Evolutionary conservation across 2,329 filamentous ascomycete species (phyloP).

Genomic region (Microsporum canis): DNA sequence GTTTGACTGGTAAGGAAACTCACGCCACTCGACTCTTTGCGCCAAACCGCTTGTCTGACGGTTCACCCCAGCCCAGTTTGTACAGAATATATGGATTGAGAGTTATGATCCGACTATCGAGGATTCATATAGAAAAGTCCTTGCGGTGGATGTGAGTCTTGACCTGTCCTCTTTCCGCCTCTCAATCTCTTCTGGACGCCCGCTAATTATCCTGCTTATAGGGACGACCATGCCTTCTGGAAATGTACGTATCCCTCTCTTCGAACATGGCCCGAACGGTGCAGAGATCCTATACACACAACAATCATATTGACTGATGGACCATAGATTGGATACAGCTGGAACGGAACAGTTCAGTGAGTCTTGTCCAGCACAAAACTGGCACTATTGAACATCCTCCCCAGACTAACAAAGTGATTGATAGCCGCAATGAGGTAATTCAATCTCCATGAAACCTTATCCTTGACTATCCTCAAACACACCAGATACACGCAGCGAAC

Average conservation of each 20-base stretch:
- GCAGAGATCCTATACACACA: not conserved
- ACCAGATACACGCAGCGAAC: not conserved
- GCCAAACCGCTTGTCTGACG: not conserved
- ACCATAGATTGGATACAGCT: slow-evolving; percentile 64
- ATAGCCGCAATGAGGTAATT: slow-evolving; percentile 48
- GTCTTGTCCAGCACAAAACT: slow-evolving; percentile 25
- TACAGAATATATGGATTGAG: slow-evolving; percentile 90
- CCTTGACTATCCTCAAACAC: not conserved
- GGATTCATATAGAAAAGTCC: slow-evolving; percentile 78
- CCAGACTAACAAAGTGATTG: slow-evolving; percentile 2
- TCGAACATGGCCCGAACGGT: not conserved
- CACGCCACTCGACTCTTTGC: not conserved
- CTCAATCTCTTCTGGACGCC: not conserved
- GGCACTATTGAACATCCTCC: not conserved
- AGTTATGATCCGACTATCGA: slow-evolving; percentile 82
- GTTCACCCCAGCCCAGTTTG: slow-evolving; percentile 61
- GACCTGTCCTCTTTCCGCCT: slow-evolving; percentile 7
- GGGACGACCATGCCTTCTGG: slow-evolving; percentile 78
- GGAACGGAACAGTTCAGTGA: slow-evolving; percentile 88
- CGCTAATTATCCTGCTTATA: slow-evolving; percentile 32
- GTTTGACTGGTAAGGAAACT: slow-evolving; percentile 60
- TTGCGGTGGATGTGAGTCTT: slow-evolving; percentile 71
- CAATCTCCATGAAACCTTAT: not conserved
- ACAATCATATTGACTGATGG: slow-evolving; percentile 6
- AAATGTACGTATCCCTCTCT: slow-evolving; percentile 54